These are phyloP conservation scores for Thalassiosira livingstoniorum DNA, from an alignment of 352 stramenopile genomes.

Conservation along the genomic window DNA sequence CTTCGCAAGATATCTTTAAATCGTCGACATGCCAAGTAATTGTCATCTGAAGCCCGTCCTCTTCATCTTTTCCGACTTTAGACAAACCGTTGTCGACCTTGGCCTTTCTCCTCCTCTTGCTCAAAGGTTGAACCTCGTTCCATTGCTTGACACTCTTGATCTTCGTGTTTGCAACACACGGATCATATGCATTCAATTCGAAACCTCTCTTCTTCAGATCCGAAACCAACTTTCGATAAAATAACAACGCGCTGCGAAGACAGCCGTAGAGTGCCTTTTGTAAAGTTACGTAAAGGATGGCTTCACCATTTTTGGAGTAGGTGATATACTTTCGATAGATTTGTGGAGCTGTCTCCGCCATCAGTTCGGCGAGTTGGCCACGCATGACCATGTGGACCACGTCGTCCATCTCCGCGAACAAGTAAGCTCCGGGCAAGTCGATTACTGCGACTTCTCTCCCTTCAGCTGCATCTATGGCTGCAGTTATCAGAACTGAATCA, in stretches of 20 bases:
- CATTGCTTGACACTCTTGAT: no score
- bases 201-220: neutral
- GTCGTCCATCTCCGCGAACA: constrained; percentile 32
- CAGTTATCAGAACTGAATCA: constrained; percentile 30
- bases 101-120: no score
- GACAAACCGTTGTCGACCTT: no score
- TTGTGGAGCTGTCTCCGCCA: constrained; percentile 21
- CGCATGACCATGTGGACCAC: constrained; percentile 31
- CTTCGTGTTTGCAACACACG: constrained; percentile 61
- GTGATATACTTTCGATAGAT: constrained; percentile 22
- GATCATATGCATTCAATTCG: constrained; percentile 62
- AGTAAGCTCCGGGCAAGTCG: constrained; percentile 54
- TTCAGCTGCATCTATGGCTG: constrained; percentile 27
- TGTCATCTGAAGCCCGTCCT: constrained; percentile 60
- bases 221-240: constrained; percentile 55
- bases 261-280: constrained; percentile 58
- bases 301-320: neutral
- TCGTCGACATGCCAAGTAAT: constrained; percentile 62
- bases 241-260: constrained; percentile 32
- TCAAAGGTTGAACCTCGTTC: no score
- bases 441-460: constrained; percentile 21
- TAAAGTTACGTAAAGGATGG: constrained; percentile 34
- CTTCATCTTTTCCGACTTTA: no score
- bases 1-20: constrained; percentile 25
- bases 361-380: constrained; percentile 35